phyloP scores from a whole-genome alignment of 805 yeast species.

The Candida montana region DNA sequence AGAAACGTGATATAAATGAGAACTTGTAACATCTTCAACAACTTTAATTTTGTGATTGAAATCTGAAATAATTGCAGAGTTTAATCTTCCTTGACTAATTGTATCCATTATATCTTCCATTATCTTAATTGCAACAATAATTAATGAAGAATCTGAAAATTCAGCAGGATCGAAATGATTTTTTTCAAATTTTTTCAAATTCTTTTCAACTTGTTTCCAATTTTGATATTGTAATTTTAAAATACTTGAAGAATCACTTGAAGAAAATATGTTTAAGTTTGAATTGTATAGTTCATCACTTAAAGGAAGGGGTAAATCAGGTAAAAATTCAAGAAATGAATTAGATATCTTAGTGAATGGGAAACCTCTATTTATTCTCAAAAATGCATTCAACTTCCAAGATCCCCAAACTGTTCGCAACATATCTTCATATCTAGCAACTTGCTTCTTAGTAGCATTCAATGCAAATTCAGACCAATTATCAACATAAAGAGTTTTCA shows the following conservation, averaged over 20 bases:
- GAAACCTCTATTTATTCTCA: constrained; percentile 31
- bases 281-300: constrained; percentile 19
- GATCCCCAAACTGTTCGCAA: constrained; percentile 34
- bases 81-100: constrained; percentile 23
- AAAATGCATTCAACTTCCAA: constrained; percentile 31
- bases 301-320: constrained; percentile 30
- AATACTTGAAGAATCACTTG: constrained; percentile 11
- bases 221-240: constrained; percentile 10
- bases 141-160: constrained; percentile 26
- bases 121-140: constrained; percentile 26
- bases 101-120: constrained; percentile 33
- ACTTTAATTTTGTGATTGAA: constrained; percentile 24
- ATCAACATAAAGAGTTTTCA: constrained; percentile 11
- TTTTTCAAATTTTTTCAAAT: constrained; percentile 10
- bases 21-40: constrained; percentile 16
- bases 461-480: constrained; percentile 26
- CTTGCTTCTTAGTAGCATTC: constrained; percentile 29
- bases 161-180: constrained; percentile 5
- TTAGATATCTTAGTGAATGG: constrained; percentile 26
- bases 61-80: constrained; percentile 21
- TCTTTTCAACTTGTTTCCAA: constrained; percentile 17
- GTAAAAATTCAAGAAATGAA: constrained; percentile 26
- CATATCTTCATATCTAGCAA: constrained; percentile 29
- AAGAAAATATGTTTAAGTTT: constrained; percentile 20
- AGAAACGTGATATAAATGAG: constrained; percentile 20